Percentiles rank a stretch among this genome's conserved stretches.
Evolutionary conservation across 257 asterid species (phyloP).

Genomic region (Rhazya stricta): DNA sequence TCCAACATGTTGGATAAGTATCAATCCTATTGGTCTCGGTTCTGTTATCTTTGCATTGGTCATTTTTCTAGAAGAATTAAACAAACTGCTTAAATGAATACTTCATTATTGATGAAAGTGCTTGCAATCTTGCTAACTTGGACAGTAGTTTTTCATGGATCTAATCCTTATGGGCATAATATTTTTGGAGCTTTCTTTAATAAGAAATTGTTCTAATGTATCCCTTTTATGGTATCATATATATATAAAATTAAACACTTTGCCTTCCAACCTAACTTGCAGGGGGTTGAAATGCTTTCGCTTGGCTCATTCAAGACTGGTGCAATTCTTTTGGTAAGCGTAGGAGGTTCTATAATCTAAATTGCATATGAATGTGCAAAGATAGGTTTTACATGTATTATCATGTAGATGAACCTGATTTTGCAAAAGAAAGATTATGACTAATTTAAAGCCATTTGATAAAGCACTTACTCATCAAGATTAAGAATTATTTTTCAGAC

Average conservation of each 20-base stretch:
- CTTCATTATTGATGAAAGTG: background rate
- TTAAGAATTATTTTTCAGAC: background rate
- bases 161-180: background rate
- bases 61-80: background rate
- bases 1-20: background rate
- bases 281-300: slow-evolving; percentile 96
- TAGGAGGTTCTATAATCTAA: too few relatives aligned
- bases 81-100: too few relatives aligned
- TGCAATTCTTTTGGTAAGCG: slow-evolving; percentile 83
- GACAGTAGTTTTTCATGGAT: too few relatives aligned
- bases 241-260: background rate
- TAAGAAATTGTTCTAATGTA: background rate
- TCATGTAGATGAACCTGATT: background rate
- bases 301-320: slow-evolving; percentile 99
- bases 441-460: too few relatives aligned
- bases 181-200: background rate
- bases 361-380: background rate
- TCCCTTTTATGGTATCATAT: background rate
- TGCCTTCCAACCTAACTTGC: slow-evolving; percentile 9
- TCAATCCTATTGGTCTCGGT: background rate
- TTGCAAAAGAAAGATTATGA: background rate
- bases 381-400: too few relatives aligned
- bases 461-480: background rate
- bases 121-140: background rate
- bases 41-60: background rate